Conservation (phyloP, 352 stramenopile genomes). For the Nothophytophthora sp. region DNA sequence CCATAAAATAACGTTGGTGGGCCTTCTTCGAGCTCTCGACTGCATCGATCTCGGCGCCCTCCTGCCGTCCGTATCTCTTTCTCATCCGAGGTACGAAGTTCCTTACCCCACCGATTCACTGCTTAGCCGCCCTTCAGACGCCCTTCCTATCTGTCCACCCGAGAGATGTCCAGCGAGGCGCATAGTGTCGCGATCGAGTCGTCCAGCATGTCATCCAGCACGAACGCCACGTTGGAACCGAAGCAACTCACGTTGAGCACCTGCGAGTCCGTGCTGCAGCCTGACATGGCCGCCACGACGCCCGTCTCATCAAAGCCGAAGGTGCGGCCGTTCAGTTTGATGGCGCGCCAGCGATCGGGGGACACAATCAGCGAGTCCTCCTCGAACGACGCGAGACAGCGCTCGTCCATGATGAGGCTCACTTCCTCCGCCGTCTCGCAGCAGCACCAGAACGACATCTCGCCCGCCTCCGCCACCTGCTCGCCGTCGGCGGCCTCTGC, state of each 20-base stretch:
- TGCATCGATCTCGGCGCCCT: slow-evolving; percentile 4
- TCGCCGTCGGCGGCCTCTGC: slow-evolving; percentile 12
- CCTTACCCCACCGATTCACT: slow-evolving; percentile 20
- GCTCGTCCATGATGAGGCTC: slow-evolving; percentile 79
- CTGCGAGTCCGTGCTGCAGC: slow-evolving; percentile 74
- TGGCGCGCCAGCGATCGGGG: slow-evolving; percentile 83
- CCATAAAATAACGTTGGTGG: slow-evolving; percentile 4
- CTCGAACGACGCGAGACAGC: slow-evolving; percentile 65
- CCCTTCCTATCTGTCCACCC: slow-evolving; percentile 61
- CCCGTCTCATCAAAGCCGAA: slow-evolving; percentile 89
- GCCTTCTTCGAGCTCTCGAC: slow-evolving; percentile 5
- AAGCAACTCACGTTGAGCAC: slow-evolving; percentile 89
- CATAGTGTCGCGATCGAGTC: slow-evolving; percentile 71
- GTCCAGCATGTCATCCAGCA: slow-evolving; percentile 79
- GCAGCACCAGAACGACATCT: slow-evolving; percentile 83
- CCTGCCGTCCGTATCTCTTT: slow-evolving; percentile 4
- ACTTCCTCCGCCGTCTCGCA: slow-evolving; percentile 86
- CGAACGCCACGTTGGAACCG: slow-evolving; percentile 80
- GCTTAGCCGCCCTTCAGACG: too few relatives aligned
- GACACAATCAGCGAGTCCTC: slow-evolving; percentile 79
- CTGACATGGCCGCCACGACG: slow-evolving; percentile 86
- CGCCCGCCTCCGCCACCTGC: slow-evolving; percentile 7
- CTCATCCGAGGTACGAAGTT: slow-evolving; percentile 21
- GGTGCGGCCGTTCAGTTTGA: slow-evolving; percentile 78
- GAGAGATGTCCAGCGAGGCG: slow-evolving; percentile 64